Conservation (phyloP, 345 rosid species). For the Moringa oleifera region DNA sequence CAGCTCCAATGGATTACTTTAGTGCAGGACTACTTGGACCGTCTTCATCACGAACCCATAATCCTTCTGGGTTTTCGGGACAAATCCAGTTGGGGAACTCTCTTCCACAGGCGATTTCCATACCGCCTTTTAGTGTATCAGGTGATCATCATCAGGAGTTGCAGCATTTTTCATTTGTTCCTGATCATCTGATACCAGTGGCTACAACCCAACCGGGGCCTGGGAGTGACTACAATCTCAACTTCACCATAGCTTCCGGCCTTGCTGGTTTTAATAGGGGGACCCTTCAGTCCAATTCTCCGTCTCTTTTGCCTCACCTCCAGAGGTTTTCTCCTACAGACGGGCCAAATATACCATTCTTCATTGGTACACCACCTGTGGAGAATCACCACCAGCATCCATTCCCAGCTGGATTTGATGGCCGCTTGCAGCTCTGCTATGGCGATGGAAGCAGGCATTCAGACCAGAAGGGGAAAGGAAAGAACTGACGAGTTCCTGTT, state of each 20-base stretch:
- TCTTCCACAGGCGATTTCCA: slow-evolving; percentile 28
- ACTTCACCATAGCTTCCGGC: slow-evolving; percentile 79
- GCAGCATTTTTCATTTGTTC: slow-evolving; percentile 66
- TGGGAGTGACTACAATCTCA: slow-evolving; percentile 56
- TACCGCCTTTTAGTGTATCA: slow-evolving; percentile 32
- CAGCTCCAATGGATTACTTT: slow-evolving; percentile 66
- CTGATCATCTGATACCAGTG: slow-evolving; percentile 74
- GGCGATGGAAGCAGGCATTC: slow-evolving; percentile 66
- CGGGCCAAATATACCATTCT: slow-evolving; percentile 66
- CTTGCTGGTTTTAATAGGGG: slow-evolving; percentile 95
- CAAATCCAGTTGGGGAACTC: slow-evolving; percentile 45
- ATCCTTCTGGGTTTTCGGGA: slow-evolving; percentile 38
- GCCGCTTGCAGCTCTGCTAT: slow-evolving; percentile 68
- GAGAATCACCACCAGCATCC: slow-evolving; percentile 71
- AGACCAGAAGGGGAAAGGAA: slow-evolving; percentile 81
- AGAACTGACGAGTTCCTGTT: slow-evolving; percentile 42
- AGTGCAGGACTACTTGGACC: slow-evolving; percentile 42
- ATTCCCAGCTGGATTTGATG: slow-evolving; percentile 54
- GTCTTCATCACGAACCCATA: slow-evolving; percentile 32
- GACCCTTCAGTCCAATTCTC: slow-evolving; percentile 99
- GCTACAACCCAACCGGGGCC: slow-evolving; percentile 33
- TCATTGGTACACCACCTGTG: slow-evolving; percentile 50
- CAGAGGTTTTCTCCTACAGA: slow-evolving; percentile 66
- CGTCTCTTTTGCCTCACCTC: slow-evolving; percentile 60
- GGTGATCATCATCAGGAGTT: slow-evolving; percentile 50